phyloP scores from a whole-genome alignment of 2,329 filamentous ascomycete genomes.

The Nannizziopsis arthrosporioides region DNA sequence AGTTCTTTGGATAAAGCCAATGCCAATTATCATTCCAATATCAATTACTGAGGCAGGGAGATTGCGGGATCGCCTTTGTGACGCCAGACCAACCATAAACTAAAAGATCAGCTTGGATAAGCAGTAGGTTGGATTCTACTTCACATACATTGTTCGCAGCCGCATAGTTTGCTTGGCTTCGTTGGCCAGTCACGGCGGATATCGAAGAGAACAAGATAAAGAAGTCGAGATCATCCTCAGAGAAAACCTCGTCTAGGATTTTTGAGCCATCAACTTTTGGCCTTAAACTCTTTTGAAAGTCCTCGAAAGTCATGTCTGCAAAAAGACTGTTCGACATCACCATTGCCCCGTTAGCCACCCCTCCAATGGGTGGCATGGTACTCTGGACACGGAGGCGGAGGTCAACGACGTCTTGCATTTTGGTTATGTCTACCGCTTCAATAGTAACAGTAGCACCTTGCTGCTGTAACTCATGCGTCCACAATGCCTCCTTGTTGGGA shows the following conservation, averaged over 20 bases:
- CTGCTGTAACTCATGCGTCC: conserved; percentile 8
- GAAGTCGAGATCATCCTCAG: conserved; percentile 10
- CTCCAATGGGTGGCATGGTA: conserved; percentile 22
- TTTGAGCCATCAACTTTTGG: conserved; percentile 34
- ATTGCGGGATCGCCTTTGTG: background rate
- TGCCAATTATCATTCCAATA: background rate
- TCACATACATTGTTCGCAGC: conserved; percentile 6
- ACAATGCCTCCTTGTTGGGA: conserved; percentile 8
- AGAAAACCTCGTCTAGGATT: conserved; percentile 23
- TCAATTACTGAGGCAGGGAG: conserved; percentile 6
- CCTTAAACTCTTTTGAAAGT: conserved; percentile 21
- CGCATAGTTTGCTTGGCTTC: conserved; percentile 15
- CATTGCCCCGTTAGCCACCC: conserved; percentile 37
- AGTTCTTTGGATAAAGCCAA: no score
- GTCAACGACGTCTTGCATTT: conserved; percentile 14
- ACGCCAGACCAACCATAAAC: conserved; percentile 31
- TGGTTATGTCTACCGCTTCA: conserved; percentile 8
- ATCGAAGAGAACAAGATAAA: conserved; percentile 16
- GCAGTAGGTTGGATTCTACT: conserved; percentile 12
- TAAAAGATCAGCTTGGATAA: conserved; percentile 4
- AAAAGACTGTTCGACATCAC: conserved; percentile 33
- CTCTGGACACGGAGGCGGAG: background rate
- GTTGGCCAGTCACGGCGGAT: conserved; percentile 11
- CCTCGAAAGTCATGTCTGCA: conserved; percentile 22
- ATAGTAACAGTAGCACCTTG: conserved; percentile 13